Percentiles rank a stretch among this genome's conserved stretches.
Evolutionary conservation across 768 basidiomycete species (phyloP).

Genomic region (Rhodotorula graminis): DNA sequence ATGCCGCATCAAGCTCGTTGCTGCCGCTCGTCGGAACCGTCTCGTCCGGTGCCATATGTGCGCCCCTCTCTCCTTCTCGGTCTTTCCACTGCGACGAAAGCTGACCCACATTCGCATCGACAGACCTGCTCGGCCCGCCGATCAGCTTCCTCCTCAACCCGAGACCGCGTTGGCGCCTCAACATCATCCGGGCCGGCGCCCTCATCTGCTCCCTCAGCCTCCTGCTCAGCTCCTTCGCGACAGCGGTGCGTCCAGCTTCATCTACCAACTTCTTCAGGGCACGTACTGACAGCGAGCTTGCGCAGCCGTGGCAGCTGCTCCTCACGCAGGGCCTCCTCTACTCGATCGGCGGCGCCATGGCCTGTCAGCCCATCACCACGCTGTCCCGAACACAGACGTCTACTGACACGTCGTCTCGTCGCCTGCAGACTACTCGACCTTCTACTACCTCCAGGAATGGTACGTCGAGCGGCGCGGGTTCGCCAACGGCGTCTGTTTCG

Average conservation of each 20-base stretch:
- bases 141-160: slow-evolving; percentile 17
- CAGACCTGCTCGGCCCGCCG: slow-evolving; percentile 21
- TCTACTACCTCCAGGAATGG: slow-evolving; percentile 20
- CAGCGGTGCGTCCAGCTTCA: not conserved
- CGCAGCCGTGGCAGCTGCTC: slow-evolving; percentile 13
- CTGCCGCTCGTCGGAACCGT: slow-evolving; percentile 16
- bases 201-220: not conserved
- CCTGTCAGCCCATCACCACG: not conserved
- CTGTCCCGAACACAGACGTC: no score
- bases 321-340: slow-evolving; percentile 20
- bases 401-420: no score
- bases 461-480: slow-evolving; percentile 19
- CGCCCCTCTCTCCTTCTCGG: not conserved
- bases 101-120: not conserved
- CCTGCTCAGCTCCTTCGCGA: slow-evolving; percentile 2
- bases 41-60: slow-evolving; percentile 11
- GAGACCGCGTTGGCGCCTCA: slow-evolving; percentile 12
- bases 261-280: no score
- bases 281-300: not conserved
- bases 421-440: slow-evolving; percentile 16
- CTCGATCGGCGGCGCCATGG: slow-evolving; percentile 13
- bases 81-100: rapidly evolving
- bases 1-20: not conserved
- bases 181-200: slow-evolving; percentile 1
- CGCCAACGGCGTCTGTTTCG: slow-evolving; percentile 26